These are phyloP conservation scores for Microdochium bolleyi DNA, from an alignment of 2,329 filamentous ascomycete species.

Conservation along the genomic window DNA sequence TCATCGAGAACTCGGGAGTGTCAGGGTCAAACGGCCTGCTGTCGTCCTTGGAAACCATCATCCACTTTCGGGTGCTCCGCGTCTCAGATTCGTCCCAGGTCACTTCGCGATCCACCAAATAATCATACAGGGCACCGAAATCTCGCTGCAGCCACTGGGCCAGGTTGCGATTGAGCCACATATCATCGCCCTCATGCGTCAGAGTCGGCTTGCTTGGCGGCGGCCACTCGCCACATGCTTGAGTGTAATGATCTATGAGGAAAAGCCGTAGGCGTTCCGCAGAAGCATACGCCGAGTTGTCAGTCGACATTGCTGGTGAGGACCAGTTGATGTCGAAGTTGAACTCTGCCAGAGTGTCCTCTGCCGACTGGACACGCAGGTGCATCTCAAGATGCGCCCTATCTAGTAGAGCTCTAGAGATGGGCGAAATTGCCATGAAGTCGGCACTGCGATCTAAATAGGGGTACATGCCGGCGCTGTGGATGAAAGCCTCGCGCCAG, in stretches of 20 bases:
- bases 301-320: constrained; percentile 17
- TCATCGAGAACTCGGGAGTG: constrained; percentile 49
- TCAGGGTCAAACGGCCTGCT: constrained; percentile 41
- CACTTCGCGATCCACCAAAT: constrained; percentile 59
- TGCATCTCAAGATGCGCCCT: constrained; percentile 54
- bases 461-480: constrained; percentile 57
- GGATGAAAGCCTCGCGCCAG: constrained; percentile 60
- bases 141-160: constrained; percentile 52
- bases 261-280: constrained; percentile 56
- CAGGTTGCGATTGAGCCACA: constrained; percentile 55
- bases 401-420: constrained; percentile 56
- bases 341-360: constrained; percentile 53
- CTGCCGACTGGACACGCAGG: constrained; percentile 52
- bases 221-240: constrained; percentile 54
- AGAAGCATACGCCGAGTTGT: constrained; percentile 37
- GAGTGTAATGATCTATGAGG: constrained; percentile 48
- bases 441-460: constrained; percentile 44
- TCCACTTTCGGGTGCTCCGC: constrained; percentile 55
- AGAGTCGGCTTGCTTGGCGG: constrained; percentile 22
- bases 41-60: constrained; percentile 43
- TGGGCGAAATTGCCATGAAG: constrained; percentile 49
- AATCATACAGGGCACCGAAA: constrained; percentile 63
- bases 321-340: constrained; percentile 56
- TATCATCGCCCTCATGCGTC: constrained; percentile 29
- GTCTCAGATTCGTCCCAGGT: constrained; percentile 57